A percentile compares a stretch with the other conserved stretches of the same genome.
Evolutionary conservation across 179 eudicot genomes (phyloP).

Genomic region (Spergularia azorica): DNA sequence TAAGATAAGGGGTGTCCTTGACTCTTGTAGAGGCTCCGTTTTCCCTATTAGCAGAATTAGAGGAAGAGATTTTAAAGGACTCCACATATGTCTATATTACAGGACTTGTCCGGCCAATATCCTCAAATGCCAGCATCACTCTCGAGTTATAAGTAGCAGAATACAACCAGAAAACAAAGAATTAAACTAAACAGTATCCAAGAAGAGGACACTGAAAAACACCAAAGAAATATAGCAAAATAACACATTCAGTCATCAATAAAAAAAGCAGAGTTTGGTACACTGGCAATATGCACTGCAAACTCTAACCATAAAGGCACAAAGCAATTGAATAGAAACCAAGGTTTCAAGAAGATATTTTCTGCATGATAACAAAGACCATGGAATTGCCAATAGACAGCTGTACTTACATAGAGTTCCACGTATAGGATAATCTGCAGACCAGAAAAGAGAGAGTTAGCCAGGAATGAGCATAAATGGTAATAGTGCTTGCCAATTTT

Average conservation of each 20-base stretch:
- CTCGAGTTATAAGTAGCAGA: not conserved
- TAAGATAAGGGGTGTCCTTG: too few species aligned
- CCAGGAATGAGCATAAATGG: conserved; percentile 6
- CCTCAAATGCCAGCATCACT: conserved; percentile 7
- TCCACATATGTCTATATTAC: not conserved
- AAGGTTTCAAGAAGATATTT: not conserved
- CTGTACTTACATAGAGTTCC: conserved; percentile 83
- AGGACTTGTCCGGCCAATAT: not conserved
- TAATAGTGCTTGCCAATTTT: not conserved
- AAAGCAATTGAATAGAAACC: not conserved
- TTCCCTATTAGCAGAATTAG: not conserved
- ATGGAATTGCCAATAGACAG: conserved; percentile 1
- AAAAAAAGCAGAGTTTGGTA: not conserved
- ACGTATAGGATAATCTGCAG: conserved; percentile 80
- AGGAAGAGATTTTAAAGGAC: not conserved
- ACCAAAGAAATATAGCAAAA: not conserved
- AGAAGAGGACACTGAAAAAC: not conserved
- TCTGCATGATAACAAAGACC: not conserved
- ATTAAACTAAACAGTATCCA: not conserved
- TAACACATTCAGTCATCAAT: conserved; percentile 2
- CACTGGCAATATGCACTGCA: not conserved
- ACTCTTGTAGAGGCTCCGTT: too few species aligned
- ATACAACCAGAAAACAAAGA: not conserved
- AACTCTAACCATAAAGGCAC: not conserved
- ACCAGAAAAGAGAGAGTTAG: conserved; percentile 32